Percentiles rank a stretch among this genome's conserved stretches.
Evolutionary conservation across 1,284 basidiomycete species (phyloP).

Genomic region (Kwoniella shivajii): DNA sequence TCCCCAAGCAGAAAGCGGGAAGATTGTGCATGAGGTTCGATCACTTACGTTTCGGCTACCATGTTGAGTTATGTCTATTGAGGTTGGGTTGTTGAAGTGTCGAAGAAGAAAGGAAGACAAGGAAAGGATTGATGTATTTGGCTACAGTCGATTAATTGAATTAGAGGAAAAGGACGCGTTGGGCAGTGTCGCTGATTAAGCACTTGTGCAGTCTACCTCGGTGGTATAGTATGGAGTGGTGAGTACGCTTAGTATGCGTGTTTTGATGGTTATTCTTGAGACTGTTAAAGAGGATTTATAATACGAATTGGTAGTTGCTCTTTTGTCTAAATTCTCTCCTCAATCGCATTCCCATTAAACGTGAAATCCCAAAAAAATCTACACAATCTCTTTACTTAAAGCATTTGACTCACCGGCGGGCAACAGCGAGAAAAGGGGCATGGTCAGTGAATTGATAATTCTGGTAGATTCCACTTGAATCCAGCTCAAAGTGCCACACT

Average conservation of each 20-base stretch:
- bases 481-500: not conserved
- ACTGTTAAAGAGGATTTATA: too few species aligned
- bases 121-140: not conserved
- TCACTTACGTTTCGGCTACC: constrained; percentile 56
- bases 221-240: constrained; percentile 8
- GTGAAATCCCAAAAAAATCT: too few species aligned
- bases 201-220: too few species aligned
- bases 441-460: too few species aligned
- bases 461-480: not conserved
- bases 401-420: too few species aligned
- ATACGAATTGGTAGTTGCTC: too few species aligned
- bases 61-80: constrained; percentile 31
- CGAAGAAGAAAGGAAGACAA: constrained; percentile 1
- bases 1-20: too few species aligned
- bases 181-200: not conserved
- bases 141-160: constrained; percentile 3
- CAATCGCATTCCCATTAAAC: too few species aligned
- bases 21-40: too few species aligned
- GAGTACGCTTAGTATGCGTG: constrained; percentile 13
- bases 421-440: too few species aligned
- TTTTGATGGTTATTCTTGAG: not conserved
- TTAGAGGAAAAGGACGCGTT: not conserved
- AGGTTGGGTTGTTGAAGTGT: not conserved
- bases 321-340: too few species aligned
- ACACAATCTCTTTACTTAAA: too few species aligned